A percentile compares a stretch with the other conserved stretches of the same genome.
Conservation (phyloP, 2,329 filamentous ascomycete species). For the Lizonia empirigonia region DNA sequence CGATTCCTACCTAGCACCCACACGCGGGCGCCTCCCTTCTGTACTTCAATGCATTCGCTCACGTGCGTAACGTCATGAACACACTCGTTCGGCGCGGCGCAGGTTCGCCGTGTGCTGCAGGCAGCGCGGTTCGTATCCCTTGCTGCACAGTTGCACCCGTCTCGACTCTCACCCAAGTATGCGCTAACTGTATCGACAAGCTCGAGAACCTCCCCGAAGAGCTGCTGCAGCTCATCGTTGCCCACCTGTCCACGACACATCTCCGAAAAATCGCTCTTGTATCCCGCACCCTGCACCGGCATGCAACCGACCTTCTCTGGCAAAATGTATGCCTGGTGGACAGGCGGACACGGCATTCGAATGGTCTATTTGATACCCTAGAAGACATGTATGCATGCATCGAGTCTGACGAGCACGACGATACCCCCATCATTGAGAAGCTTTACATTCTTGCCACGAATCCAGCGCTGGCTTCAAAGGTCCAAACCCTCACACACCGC, state of each 20-base stretch:
- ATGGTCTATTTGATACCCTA: slow-evolving; percentile 18
- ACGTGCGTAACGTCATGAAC: slow-evolving; percentile 4
- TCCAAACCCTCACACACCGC: slow-evolving; percentile 52
- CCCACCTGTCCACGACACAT: slow-evolving; percentile 37
- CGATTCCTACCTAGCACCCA: neutral
- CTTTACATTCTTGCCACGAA: slow-evolving; percentile 51
- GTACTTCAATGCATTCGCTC: slow-evolving; percentile 2
- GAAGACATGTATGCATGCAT: slow-evolving; percentile 22
- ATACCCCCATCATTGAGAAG: slow-evolving; percentile 52
- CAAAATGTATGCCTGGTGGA: slow-evolving; percentile 50
- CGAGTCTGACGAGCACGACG: slow-evolving; percentile 42
- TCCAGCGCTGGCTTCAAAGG: slow-evolving; percentile 49
- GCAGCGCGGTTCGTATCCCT: slow-evolving; percentile 2
- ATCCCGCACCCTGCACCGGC: slow-evolving; percentile 44
- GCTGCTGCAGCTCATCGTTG: slow-evolving; percentile 49
- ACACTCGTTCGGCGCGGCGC: neutral
- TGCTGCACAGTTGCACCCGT: neutral
- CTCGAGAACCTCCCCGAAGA: slow-evolving; percentile 50
- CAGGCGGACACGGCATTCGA: slow-evolving; percentile 39
- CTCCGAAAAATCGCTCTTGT: slow-evolving; percentile 43
- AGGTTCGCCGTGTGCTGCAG: neutral
- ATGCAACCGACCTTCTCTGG: slow-evolving; percentile 50
- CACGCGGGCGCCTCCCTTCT: neutral
- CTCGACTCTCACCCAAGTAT: neutral
- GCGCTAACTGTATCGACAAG: slow-evolving; percentile 16